Base-by-base conservation (phyloP, 805 yeast genomes). In the Scheffersomyces amazonensis region DNA sequence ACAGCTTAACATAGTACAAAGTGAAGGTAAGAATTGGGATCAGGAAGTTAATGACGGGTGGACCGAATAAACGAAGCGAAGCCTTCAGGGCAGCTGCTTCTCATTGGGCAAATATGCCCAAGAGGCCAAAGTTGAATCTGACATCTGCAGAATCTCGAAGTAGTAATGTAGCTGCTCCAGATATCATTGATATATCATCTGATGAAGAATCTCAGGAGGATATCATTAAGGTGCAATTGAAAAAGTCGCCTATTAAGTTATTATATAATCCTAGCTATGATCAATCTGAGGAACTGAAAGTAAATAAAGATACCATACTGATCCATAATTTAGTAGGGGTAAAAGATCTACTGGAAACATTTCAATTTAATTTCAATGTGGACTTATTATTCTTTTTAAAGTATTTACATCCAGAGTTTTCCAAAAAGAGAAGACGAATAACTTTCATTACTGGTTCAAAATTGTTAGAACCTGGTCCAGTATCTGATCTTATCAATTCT, bases 341-440 rank as follows among this genome's bases (percentile, higher is more conserved):
- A 9, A 31, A 46, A 4, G 60, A 62, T 7, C 44, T 78, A 15
- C 32, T 32, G 7, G 60, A 57, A 33, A 60, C 75, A 0, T 66
- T 61, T 40, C 69, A 78, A 24, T 77, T 78, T 56, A 76, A 77
- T 44, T 78, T 63, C 47, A 71, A 62, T 32, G 68, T 66, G 12
- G 73, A 75, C 5, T 44, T 76, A 34, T 66, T 63, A 23, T 58
- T 62, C 31, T 47, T 76, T 11, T 47, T 73, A 2, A 47, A 55
- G 1, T 60, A 56, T 25, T 42, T 66, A 10, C 64, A 61, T 43
- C 58, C 56, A 5, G 42, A 45, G 11, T 50, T 64, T 20, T 31
- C 42, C 1, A 28, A 34, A 2, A 32, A 50, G 1, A 37, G 36
- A 25, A 44, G 52, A 33, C 53, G 40, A 23, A 44, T 63, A 13